Percentiles rank a stretch among this genome's conserved stretches.
These are phyloP conservation scores for Thermothelomyces thermophilus DNA, from an alignment of 2,329 filamentous ascomycete genomes.

Conservation along the genomic window DNA sequence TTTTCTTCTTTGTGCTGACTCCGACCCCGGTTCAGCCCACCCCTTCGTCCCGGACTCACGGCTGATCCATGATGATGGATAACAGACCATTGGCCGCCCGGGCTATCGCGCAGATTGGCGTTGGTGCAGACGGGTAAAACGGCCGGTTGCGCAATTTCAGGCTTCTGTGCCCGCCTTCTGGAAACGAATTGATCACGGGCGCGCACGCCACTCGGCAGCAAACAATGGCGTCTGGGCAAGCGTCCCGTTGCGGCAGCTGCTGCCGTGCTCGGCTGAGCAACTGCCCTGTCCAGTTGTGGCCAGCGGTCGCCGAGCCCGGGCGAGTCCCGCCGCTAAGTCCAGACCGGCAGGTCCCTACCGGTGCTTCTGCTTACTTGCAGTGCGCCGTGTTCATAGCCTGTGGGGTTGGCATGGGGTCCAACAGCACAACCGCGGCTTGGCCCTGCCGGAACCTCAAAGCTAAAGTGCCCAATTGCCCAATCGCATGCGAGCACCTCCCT, in stretches of 20 bases:
- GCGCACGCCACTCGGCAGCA: slow-evolving; percentile 8
- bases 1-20: too few species aligned
- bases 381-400: neutral
- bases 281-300: slow-evolving; percentile 7
- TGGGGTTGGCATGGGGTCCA: neutral
- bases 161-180: slow-evolving; percentile 6
- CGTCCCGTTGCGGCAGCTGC: slow-evolving; percentile 17
- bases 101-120: too few species aligned
- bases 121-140: neutral
- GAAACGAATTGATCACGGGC: neutral
- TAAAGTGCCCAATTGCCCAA: neutral
- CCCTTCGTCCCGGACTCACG: too few species aligned
- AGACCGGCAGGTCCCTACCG: slow-evolving; percentile 17
- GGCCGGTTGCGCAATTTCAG: neutral
- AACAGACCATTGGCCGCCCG: too few species aligned
- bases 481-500: neutral
- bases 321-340: slow-evolving; percentile 14
- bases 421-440: neutral
- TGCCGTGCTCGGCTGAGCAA: slow-evolving; percentile 2
- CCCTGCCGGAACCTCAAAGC: neutral
- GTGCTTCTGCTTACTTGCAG: too few species aligned
- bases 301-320: neutral
- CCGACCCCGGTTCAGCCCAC: too few species aligned
- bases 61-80: too few species aligned
- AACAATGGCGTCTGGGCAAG: slow-evolving; percentile 10